A percentile compares a stretch with the other conserved stretches of the same genome.
Evolutionary conservation across 2,329 filamentous ascomycete genomes (phyloP).

Genomic region (Sporothrix inflata): DNA sequence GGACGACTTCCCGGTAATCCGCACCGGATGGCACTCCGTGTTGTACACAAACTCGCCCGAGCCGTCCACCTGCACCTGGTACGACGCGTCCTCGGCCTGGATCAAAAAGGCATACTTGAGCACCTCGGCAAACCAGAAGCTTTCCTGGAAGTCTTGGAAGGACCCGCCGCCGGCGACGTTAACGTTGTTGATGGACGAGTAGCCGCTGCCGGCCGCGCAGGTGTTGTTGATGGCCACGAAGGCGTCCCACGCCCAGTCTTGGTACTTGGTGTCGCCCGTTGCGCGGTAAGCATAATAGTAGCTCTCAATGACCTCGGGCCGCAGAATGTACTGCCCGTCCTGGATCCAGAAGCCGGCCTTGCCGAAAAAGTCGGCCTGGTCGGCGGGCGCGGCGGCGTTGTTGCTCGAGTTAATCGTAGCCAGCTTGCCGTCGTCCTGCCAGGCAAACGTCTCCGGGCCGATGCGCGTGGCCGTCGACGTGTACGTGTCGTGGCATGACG

Average conservation of each 20-base stretch:
- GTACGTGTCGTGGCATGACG: conserved; percentile 77
- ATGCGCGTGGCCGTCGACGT: conserved; percentile 68
- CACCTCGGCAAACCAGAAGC: conserved; percentile 86
- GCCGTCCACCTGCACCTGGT: conserved; percentile 52
- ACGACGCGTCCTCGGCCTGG: conserved; percentile 61
- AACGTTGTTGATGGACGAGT: conserved; percentile 67
- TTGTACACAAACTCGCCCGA: conserved; percentile 56
- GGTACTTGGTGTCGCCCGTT: conserved; percentile 74
- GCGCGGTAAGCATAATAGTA: conserved; percentile 86
- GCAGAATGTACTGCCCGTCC: conserved; percentile 64
- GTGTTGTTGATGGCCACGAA: conserved; percentile 70
- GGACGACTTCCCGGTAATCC: conserved; percentile 22
- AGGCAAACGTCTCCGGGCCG: conserved; percentile 73
- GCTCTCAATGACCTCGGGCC: conserved; percentile 81
- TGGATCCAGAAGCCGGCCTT: conserved; percentile 73
- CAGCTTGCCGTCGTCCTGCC: conserved; percentile 53
- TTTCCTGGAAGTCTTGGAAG: conserved; percentile 75
- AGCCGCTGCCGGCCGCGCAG: conserved; percentile 67
- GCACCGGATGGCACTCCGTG: conserved; percentile 52
- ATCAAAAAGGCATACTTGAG: conserved; percentile 83
- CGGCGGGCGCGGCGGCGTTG: conserved; percentile 50
- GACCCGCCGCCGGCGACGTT: conserved; percentile 63
- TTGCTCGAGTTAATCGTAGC: conserved; percentile 41
- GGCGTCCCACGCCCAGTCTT: conserved; percentile 82
- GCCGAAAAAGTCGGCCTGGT: conserved; percentile 63